phyloP scores from a whole-genome alignment of 306 rosid genomes.

The Elaeagnus macrophylla region DNA sequence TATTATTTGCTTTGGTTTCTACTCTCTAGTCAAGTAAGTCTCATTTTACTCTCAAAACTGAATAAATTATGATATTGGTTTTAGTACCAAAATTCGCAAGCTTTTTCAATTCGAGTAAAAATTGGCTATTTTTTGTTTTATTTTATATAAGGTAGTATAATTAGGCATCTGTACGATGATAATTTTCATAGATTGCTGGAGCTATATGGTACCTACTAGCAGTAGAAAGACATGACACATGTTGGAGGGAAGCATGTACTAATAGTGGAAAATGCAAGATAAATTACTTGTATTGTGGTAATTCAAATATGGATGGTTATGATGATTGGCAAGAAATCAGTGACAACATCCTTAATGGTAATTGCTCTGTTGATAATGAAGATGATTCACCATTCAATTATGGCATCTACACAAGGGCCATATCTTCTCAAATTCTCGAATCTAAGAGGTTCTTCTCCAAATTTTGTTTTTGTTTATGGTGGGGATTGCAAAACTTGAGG shows the following conservation, averaged over 20 bases:
- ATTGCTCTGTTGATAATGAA: constrained; percentile 25
- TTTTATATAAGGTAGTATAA: too few species aligned
- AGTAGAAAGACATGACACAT: constrained; percentile 65
- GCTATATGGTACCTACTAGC: constrained; percentile 84
- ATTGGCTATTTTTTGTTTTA: background rate
- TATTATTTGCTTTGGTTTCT: constrained; percentile 80
- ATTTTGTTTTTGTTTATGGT: constrained; percentile 78
- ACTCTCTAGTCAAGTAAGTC: constrained; percentile 79
- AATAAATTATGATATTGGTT: too few species aligned
- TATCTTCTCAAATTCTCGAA: constrained; percentile 42
- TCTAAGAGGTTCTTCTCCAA: constrained; percentile 49
- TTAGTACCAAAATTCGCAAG: too few species aligned
- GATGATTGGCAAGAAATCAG: constrained; percentile 44
- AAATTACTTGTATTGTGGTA: constrained; percentile 57
- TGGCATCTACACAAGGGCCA: constrained; percentile 67
- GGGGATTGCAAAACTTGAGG: constrained; percentile 94
- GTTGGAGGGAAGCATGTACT: constrained; percentile 61
- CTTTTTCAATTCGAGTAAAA: too few species aligned
- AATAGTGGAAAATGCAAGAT: constrained; percentile 26
- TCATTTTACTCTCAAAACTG: too few species aligned
- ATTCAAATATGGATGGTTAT: constrained; percentile 32
- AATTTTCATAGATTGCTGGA: constrained; percentile 53
- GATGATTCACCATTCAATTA: constrained; percentile 35
- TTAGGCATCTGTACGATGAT: background rate
- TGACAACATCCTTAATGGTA: constrained; percentile 24